These are phyloP conservation scores for Pyrenochaeta sp. DNA, from an alignment of 2,329 filamentous ascomycete genomes.

Conservation along the genomic window DNA sequence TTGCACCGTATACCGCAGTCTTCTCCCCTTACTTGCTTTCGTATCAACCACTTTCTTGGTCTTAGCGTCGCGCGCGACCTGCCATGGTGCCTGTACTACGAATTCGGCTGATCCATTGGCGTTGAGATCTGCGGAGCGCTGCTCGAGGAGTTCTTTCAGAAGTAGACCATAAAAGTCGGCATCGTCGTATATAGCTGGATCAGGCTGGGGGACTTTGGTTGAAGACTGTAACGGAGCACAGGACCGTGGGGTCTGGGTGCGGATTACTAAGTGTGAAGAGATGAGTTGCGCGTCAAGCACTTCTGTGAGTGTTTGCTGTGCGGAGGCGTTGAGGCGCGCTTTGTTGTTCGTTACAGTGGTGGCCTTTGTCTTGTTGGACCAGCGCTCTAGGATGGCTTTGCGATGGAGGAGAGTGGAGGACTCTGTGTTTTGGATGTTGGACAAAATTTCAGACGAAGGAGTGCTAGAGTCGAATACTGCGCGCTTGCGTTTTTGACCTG, in stretches of 20 bases:
- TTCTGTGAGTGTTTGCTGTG: conserved; percentile 70
- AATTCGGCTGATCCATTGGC: conserved; percentile 57
- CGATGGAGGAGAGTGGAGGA: conserved; percentile 66
- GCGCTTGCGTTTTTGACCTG: conserved; percentile 69
- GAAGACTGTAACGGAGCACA: conserved; percentile 76
- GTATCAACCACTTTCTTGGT: conserved; percentile 89
- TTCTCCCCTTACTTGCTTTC: conserved; percentile 92
- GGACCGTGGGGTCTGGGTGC: conserved; percentile 75
- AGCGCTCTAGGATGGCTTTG: conserved; percentile 82
- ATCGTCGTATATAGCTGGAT: conserved; percentile 80
- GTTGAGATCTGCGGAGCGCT: conserved; percentile 73
- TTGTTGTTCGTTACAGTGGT: conserved; percentile 62
- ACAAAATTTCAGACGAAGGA: conserved; percentile 74
- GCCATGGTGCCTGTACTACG: conserved; percentile 60
- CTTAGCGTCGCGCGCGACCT: conserved; percentile 78
- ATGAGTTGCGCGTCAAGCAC: conserved; percentile 75
- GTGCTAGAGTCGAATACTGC: conserved; percentile 62
- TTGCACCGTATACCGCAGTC: conserved; percentile 92
- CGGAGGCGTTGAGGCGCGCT: conserved; percentile 66
- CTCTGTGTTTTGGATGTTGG: conserved; percentile 73
- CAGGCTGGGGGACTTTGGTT: conserved; percentile 30
- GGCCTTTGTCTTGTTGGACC: conserved; percentile 81
- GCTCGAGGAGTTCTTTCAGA: conserved; percentile 91
- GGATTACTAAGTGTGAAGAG: conserved; percentile 72
- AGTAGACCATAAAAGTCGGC: conserved; percentile 93